Conservation (phyloP, 2,329 filamentous ascomycete genomes). For the Xenoacremonium recifei region DNA sequence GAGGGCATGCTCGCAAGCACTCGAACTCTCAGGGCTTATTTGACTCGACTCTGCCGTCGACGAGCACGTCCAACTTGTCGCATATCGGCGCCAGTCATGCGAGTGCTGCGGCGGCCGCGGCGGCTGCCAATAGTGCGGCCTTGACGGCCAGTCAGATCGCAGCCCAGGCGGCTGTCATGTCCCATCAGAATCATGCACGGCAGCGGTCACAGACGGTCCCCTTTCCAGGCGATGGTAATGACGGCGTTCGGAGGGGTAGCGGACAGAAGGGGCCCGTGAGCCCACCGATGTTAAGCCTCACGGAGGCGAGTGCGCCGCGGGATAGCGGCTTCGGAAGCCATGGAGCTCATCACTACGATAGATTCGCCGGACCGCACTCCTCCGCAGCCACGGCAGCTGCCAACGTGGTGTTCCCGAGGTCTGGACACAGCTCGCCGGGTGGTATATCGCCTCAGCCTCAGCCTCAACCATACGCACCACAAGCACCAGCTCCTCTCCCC, state of each 20-base stretch:
- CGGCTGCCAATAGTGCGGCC: slow-evolving; percentile 33
- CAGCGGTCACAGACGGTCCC: slow-evolving; percentile 76
- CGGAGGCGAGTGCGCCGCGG: slow-evolving; percentile 61
- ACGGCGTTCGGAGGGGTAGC: slow-evolving; percentile 43
- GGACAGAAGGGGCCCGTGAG: slow-evolving; percentile 52
- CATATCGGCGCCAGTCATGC: slow-evolving; percentile 46
- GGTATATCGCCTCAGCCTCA: slow-evolving; percentile 35
- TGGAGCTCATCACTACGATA: slow-evolving; percentile 58
- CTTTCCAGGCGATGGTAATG: slow-evolving; percentile 47
- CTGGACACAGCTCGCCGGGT: slow-evolving; percentile 52
- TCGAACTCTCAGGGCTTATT: slow-evolving; percentile 76
- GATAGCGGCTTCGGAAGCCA: slow-evolving; percentile 52
- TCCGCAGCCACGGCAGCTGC: slow-evolving; percentile 68
- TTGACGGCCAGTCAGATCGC: slow-evolving; percentile 74
- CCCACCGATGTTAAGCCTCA: slow-evolving; percentile 62
- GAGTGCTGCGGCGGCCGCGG: slow-evolving; percentile 44
- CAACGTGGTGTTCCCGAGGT: slow-evolving; percentile 71
- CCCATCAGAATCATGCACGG: slow-evolving; percentile 54
- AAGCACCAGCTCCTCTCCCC: slow-evolving; percentile 22
- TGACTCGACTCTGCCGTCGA: slow-evolving; percentile 68
- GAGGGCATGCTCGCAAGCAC: slow-evolving; percentile 59
- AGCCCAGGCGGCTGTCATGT: slow-evolving; percentile 74
- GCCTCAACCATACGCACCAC: slow-evolving; percentile 38
- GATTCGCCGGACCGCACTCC: slow-evolving; percentile 55
- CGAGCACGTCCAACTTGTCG: slow-evolving; percentile 53